Evolutionary conservation across 495 filamentous ascomycete species (phyloP).

Genomic region (Glarea lozoyensis): DNA sequence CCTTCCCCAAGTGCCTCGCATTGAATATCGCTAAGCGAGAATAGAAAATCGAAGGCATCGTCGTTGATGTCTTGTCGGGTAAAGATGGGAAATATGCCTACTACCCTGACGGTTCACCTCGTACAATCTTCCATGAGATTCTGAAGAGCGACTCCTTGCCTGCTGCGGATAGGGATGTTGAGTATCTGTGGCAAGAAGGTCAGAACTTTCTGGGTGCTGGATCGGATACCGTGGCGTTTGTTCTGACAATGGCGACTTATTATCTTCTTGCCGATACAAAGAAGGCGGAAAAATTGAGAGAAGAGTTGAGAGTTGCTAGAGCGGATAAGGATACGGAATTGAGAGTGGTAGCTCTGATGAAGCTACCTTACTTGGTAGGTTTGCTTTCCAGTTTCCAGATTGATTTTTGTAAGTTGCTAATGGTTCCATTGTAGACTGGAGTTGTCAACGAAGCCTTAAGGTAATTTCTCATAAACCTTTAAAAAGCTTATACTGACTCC

Average conservation of each 20-base stretch:
- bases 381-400: not conserved
- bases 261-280: constrained; percentile 21
- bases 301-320: constrained; percentile 16
- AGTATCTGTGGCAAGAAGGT: constrained; percentile 15
- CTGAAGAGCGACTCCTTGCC: constrained; percentile 2
- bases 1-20: not conserved
- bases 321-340: constrained; percentile 5
- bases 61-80: not conserved
- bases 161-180: not conserved
- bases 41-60: not conserved
- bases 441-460: constrained; percentile 35
- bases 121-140: constrained; percentile 3
- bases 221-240: constrained; percentile 18
- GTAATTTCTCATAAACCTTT: not conserved
- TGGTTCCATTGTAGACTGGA: constrained; percentile 22
- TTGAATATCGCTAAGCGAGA: not conserved
- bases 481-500: constrained; percentile 24
- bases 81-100: not conserved
- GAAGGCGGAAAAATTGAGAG: constrained; percentile 17
- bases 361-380: constrained; percentile 2
- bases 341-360: not conserved
- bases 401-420: not conserved
- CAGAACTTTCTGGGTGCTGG: constrained; percentile 23
- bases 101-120: not conserved
- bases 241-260: constrained; percentile 24